phyloP scores from a whole-genome alignment of 805 yeast genomes.

The Priceomyces haplophilus region DNA sequence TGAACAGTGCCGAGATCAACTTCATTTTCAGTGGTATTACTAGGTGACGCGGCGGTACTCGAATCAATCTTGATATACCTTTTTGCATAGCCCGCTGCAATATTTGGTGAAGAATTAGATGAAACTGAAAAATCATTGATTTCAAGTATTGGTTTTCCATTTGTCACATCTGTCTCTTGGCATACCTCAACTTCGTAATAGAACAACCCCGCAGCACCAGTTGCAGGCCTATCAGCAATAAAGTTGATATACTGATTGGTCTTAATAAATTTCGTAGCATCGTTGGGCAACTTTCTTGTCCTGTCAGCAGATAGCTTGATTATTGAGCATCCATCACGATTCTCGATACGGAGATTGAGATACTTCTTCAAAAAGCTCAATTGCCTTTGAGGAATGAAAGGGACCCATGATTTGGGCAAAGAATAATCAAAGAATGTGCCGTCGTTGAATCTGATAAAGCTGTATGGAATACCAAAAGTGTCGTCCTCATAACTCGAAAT shows the following conservation, averaged over 20 bases:
- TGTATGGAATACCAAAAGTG: constrained; percentile 22
- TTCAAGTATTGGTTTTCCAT: constrained; percentile 29
- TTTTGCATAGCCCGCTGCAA: constrained; percentile 35
- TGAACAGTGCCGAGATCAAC: constrained; percentile 31
- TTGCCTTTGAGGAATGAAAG: constrained; percentile 27
- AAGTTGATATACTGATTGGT: constrained; percentile 31
- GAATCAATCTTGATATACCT: constrained; percentile 22
- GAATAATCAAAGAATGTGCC: constrained; percentile 24
- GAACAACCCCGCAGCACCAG: constrained; percentile 33
- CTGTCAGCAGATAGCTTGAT: constrained; percentile 20
- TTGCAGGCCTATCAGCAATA: constrained; percentile 34
- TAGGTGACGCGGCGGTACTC: constrained; percentile 4
- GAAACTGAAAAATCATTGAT: constrained; percentile 34
- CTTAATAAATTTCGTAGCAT: constrained; percentile 5
- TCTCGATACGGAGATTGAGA: constrained; percentile 22
- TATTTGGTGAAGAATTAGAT: constrained; percentile 27
- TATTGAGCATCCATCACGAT: constrained; percentile 28
- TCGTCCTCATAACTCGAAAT: constrained; percentile 15
- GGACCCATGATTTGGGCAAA: constrained; percentile 40
- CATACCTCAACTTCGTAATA: constrained; percentile 40
- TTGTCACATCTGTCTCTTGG: constrained; percentile 32
- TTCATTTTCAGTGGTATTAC: constrained; percentile 8
- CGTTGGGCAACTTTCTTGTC: neutral
- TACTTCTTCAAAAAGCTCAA: constrained; percentile 20
- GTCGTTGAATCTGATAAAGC: constrained; percentile 24